Base-by-base conservation (phyloP, 306 rosid genomes). In the Cicer chorassanicum region DNA sequence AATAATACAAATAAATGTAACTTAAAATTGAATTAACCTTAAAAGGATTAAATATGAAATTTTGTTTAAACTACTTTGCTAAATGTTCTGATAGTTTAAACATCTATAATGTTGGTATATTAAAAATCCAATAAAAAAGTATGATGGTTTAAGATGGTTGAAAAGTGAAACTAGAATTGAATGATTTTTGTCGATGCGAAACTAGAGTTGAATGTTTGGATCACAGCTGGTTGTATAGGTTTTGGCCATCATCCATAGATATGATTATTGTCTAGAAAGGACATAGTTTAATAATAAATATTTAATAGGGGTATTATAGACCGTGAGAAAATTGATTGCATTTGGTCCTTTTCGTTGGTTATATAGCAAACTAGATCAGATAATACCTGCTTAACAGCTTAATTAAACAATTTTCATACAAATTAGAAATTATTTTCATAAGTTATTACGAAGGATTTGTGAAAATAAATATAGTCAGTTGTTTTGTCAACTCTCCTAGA, bases 281-380 rank as follows among this genome's bases (percentile, higher is more conserved):
- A 76, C 68, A n/a, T 41, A 18, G 1, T 65, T 15, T 44, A 63
- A 48, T 65, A 12, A n/a, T 24, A 2, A 63, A 44, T 21, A 8
- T 21, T 13, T 2, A 21, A 9, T 18, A 40, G 72, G 81, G 85
- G 39, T 16, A 57, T 5, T 48, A 15, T 76, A 44, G 64, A 43
- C 60, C 0, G 11, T 46, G 5, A 34, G 0, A 72, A 16, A 24
- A 40, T 69, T 64, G 50, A 34, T 70, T 81, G 56, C 55, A 77
- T 67, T 76, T 80, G 56, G 81, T 81, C 80, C 66, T 64, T 72
- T 78, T 48, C 65, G 79, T 78, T 84, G 78, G 77, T 81, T 78
- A 56, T 56, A 68, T 34, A 44, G 59, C 79, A 78, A 24, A n/a
- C 63, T 59, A 8, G 12, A 57, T 65, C 2, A 12, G 16, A 54